phyloP scores from a whole-genome alignment of 192 early-diverging fungal species.

The Backusella australiensis region DNA sequence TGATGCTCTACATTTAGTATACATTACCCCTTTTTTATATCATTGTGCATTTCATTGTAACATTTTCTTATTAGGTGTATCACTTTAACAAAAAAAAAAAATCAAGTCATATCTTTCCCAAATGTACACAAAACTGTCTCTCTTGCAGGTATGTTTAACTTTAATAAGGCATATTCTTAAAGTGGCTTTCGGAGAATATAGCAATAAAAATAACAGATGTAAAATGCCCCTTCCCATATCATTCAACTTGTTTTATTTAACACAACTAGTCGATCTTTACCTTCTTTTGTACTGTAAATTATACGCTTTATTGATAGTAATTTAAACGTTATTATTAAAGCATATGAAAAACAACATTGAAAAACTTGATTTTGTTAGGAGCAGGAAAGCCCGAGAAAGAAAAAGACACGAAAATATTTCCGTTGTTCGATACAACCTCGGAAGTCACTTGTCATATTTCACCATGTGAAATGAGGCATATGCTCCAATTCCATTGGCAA shows the following conservation, averaged over 20 bases:
- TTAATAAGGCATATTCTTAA: neutral
- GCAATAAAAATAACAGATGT: neutral
- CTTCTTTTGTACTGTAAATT: neutral
- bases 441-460: neutral
- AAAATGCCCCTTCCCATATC: neutral
- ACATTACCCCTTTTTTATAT: neutral
- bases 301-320: neutral
- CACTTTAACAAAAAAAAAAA: neutral
- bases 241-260: neutral
- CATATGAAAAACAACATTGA: neutral
- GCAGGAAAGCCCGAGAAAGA: neutral
- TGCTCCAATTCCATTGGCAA: neutral
- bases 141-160: neutral
- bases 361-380: neutral
- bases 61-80: neutral
- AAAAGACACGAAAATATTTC: neutral
- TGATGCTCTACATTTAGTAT: neutral
- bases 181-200: neutral
- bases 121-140: neutral
- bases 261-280: neutral
- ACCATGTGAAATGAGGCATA: neutral
- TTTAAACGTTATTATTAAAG: neutral
- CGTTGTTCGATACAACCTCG: neutral
- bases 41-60: neutral
- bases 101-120: neutral